Base-by-base conservation (phyloP, 495 filamentous ascomycete species). In the Bathelium albidoporum region DNA sequence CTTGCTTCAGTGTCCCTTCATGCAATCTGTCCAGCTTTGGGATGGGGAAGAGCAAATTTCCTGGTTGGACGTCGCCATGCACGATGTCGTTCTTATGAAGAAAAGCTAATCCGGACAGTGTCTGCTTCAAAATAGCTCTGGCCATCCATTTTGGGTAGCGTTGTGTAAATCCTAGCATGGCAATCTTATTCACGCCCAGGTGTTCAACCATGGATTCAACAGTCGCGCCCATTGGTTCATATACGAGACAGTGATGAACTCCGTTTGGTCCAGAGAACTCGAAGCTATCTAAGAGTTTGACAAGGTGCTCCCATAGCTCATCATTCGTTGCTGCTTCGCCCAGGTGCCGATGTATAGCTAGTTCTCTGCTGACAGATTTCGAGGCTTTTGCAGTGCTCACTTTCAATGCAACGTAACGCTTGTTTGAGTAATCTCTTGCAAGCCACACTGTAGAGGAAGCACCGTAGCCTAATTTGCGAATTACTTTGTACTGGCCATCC, bases 371-470 rank as follows among this genome's bases (percentile, higher is more conserved):
- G 49, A 55, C 20, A 5, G 20, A 55, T 29, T 12, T 11, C 22
- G 49, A 55, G 4, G 49, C 26, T 29, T 26, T 55, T 26, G 49
- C 49, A 9, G 24, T 26, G 20, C 12, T 29, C 7, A 28, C 16
- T 29, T 55, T 55, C 2, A 55, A 9, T n/a, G 49, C 24, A 0
- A 1, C 49, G 2, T 43, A 44, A 43, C 32, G 60, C 1, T 65
- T 58, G 16, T 69, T 53, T 26, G 1, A 49, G 10, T 59, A 59
- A 39, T 79, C 76, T 11, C 65, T 65, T 55, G 74, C 76, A 29
- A 81, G 74, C 77, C 77, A 80, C 43, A 74, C 71, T 22, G 78
- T 80, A 2, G 76, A 79, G 66, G 73, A 80, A 14, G 70, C 65
- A 65, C 77, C 77, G 58, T 71, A 67, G 0, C 77, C 78, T 29